Evolutionary conservation across 2,329 filamentous ascomycete genomes (phyloP).

Genomic region (Pseudogymnoascus sp.): DNA sequence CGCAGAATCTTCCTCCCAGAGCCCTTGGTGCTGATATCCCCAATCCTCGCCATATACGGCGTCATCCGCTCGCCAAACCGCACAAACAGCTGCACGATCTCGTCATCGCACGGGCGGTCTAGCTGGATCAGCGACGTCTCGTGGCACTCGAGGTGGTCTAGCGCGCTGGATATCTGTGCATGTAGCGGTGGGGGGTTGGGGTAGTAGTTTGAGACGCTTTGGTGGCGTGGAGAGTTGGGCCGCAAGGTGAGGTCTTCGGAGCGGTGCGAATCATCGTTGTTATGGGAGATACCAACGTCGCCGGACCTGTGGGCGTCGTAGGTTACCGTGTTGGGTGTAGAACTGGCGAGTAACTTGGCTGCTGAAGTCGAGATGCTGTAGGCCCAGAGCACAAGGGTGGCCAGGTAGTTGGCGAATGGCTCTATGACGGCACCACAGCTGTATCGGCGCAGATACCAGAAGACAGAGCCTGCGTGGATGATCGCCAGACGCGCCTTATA

Average conservation of each 20-base stretch:
- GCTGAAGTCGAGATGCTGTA: conserved; percentile 25
- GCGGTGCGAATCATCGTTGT: neutral
- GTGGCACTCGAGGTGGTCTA: conserved; percentile 6
- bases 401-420: conserved; percentile 31
- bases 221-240: neutral
- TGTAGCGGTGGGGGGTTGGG: neutral
- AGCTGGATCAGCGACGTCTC: conserved; percentile 13
- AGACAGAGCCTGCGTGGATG: conserved; percentile 37
- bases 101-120: conserved; percentile 16
- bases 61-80: conserved; percentile 12
- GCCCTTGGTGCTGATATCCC: conserved; percentile 11
- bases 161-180: neutral
- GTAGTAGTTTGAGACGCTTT: neutral
- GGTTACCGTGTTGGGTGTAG: neutral
- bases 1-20: conserved; percentile 11
- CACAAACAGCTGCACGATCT: conserved; percentile 15
- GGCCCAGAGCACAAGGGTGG: conserved; percentile 34
- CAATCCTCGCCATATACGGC: conserved; percentile 13
- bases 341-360: neutral
- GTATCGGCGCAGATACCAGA: conserved; percentile 40
- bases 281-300: neutral
- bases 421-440: conserved; percentile 34
- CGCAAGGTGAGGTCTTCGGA: neutral
- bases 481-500: conserved; percentile 38
- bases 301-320: neutral